Conservation (phyloP, 2,329 filamentous ascomycete genomes). For the Colletotrichum chlorophyti region DNA sequence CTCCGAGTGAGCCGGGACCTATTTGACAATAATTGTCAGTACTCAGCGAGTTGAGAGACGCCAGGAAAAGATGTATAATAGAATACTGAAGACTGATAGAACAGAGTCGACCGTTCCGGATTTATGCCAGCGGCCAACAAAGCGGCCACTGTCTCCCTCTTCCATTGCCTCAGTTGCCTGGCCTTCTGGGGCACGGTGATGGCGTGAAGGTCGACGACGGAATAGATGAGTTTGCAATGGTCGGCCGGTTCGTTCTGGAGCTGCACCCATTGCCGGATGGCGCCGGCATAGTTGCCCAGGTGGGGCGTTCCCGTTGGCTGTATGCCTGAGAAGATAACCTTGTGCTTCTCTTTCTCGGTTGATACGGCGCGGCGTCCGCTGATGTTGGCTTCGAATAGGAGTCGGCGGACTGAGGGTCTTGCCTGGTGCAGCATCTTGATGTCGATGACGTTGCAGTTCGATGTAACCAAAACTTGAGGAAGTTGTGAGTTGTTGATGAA, state of each 20-base stretch:
- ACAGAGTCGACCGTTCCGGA: conserved; percentile 78
- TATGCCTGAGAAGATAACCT: conserved; percentile 90
- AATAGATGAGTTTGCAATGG: conserved; percentile 75
- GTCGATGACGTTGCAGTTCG: too few species aligned
- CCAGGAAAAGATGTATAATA: background rate
- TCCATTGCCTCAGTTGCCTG: conserved; percentile 65
- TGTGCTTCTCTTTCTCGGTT: background rate
- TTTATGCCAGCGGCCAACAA: conserved; percentile 85
- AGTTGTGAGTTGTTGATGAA: too few species aligned
- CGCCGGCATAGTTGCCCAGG: conserved; percentile 93
- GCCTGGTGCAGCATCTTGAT: conserved; percentile 14
- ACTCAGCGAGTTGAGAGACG: background rate
- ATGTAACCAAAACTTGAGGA: too few species aligned
- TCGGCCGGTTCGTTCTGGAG: conserved; percentile 71
- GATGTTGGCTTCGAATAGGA: background rate
- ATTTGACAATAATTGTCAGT: background rate
- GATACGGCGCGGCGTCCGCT: conserved; percentile 8
- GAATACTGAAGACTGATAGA: conserved; percentile 76
- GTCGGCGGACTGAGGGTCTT: background rate
- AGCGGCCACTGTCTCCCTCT: conserved; percentile 78
- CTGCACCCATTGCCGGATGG: conserved; percentile 83
- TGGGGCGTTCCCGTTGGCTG: conserved; percentile 96
- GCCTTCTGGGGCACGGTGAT: conserved; percentile 80
- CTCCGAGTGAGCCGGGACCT: conserved; percentile 82
- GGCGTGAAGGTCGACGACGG: conserved; percentile 91